phyloP scores from a whole-genome alignment of 495 filamentous ascomycete species.

The Aspergillus affinis region DNA sequence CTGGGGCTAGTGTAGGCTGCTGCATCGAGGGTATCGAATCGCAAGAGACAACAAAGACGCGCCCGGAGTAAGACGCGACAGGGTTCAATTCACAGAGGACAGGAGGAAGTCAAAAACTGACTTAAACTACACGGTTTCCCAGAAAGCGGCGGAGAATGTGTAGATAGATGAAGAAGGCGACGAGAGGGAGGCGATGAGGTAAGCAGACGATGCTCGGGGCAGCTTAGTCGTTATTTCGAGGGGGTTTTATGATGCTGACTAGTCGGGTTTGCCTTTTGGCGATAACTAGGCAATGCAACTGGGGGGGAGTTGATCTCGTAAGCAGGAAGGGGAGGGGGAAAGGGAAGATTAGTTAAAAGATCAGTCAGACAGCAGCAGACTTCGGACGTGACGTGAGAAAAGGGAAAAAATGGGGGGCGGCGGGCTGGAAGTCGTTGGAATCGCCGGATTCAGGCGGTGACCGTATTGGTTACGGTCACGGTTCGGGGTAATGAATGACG shows the following conservation, averaged over 20 bases:
- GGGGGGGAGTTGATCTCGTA: slow-evolving; percentile 28
- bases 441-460: neutral
- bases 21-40: slow-evolving; percentile 45
- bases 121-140: slow-evolving; percentile 12
- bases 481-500: neutral
- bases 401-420: neutral
- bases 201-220: slow-evolving; percentile 33
- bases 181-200: slow-evolving; percentile 39
- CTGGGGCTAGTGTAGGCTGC: slow-evolving; percentile 58
- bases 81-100: slow-evolving; percentile 17
- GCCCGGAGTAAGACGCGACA: slow-evolving; percentile 14
- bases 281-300: neutral
- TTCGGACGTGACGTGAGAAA: neutral
- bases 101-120: slow-evolving; percentile 2
- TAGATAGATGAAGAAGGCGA: slow-evolving; percentile 19
- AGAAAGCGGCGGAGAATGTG: slow-evolving; percentile 16
- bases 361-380: neutral
- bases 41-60: slow-evolving; percentile 19
- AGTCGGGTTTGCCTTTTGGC: slow-evolving; percentile 1
- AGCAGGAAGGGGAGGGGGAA: slow-evolving; percentile 20
- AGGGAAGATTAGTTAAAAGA: slow-evolving; percentile 7
- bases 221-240: slow-evolving; percentile 27
- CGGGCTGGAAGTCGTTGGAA: neutral
- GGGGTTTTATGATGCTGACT: slow-evolving; percentile 18
- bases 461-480: neutral